Evolutionary conservation across 495 filamentous ascomycete species (phyloP).

Genomic region (Penicillium verhagenii): DNA sequence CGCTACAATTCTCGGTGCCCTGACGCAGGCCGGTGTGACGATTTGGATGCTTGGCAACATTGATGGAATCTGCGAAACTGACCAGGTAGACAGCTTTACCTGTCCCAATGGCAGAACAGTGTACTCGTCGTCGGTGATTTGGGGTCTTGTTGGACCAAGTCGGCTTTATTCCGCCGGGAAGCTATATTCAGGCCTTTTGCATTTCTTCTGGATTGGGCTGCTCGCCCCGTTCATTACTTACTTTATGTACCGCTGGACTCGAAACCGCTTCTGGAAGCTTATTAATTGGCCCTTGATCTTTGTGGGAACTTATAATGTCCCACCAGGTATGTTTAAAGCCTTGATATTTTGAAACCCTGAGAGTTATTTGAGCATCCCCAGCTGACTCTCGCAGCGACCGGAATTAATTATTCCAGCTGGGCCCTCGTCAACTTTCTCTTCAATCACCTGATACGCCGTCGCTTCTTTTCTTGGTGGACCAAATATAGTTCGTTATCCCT

Average conservation of each 20-base stretch:
- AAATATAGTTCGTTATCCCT: background rate
- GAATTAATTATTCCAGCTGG: conserved; percentile 51
- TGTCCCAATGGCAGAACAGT: conserved; percentile 43
- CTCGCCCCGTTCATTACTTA: conserved; percentile 31
- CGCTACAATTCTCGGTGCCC: conserved; percentile 37
- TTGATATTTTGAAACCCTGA: no score
- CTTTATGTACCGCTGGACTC: conserved; percentile 36
- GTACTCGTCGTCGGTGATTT: conserved; percentile 42
- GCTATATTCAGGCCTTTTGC: conserved; percentile 27
- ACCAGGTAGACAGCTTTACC: conserved; percentile 36
- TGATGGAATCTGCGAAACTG: conserved; percentile 31
- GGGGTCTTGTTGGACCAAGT: conserved; percentile 40
- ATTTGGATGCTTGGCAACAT: conserved; percentile 44
- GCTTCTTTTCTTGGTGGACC: conserved; percentile 1
- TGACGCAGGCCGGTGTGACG: conserved; percentile 41
- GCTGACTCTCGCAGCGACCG: conserved; percentile 29
- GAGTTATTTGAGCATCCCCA: background rate
- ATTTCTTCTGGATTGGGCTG: conserved; percentile 40
- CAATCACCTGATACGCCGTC: background rate
- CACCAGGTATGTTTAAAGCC: conserved; percentile 23
- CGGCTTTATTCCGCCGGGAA: conserved; percentile 21
- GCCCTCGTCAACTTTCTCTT: conserved; percentile 48
- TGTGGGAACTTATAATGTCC: conserved; percentile 44
- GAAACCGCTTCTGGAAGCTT: conserved; percentile 33
- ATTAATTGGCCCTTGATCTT: conserved; percentile 49